Evolutionary conservation across 2,329 filamentous ascomycete genomes (phyloP), one percentile per base, ranked within the genome.

Genomic region (Akanthomyces dipterigenus): DNA sequence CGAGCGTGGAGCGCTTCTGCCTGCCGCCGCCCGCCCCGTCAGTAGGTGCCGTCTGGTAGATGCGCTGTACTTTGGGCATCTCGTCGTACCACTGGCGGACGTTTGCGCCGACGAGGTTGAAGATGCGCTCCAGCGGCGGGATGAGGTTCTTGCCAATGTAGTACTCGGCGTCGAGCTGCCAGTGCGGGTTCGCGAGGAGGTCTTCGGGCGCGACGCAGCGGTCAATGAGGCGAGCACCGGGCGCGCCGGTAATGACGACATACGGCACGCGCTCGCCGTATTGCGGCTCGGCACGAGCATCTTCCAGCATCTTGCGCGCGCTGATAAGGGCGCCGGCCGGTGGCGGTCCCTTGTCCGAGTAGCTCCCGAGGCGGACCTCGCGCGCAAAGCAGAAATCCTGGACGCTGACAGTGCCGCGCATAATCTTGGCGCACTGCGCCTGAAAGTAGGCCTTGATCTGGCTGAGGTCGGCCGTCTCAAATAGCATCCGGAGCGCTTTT

Each of bases 91-190:
- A 99, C 63, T 85, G 83, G 20, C 90, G 80, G 0, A 98, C 90
- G 71, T 95, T 96, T 36, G 92, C 95, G 7, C 95, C 95, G 2
- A 98, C 90, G 3, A 99, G 87, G 69, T 95, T 96, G 78, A 99
- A 97, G 65, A 99, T 97, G 31, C 95, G 88, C 73, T 98, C 93
- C 0, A 99, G 82, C 0, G 95, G 95, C 6, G 95, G 95, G 55
- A 99, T 96, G 9, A 99, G 72, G 71, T 97, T 98, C 77, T 97
- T 98, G 20, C 84, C 86, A 69, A 99, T 98, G 77, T 99, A 99
- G 75, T 99, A 99, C 67, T 97, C 92, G 0, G 93, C 88, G 70
- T 99, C 95, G 20, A 99, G 82, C 67, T 91, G 87, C 55, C 88
- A 83, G 67, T 93, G 85, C 24, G 90, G 85, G 65, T 90, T 90